A percentile compares a stretch with the other conserved stretches of the same genome.
Conservation (phyloP, 1,139 yeast species). For the Nakaseomyces glabratus region DNA sequence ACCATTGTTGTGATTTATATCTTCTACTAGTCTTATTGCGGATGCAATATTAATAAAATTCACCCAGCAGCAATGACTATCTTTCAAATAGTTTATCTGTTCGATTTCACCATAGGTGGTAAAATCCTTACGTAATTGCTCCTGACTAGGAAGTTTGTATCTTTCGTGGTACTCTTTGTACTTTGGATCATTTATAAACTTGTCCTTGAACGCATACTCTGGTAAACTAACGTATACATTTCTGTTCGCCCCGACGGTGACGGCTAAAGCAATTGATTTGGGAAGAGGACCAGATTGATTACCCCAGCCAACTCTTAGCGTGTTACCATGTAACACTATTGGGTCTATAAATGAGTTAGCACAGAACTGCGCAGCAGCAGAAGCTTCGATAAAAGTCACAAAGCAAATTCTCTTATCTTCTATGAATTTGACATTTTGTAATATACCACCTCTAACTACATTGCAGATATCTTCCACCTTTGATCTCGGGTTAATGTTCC, state of each 20-base stretch:
- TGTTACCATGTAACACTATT: conserved; percentile 62
- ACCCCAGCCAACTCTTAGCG: conserved; percentile 80
- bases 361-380: conserved; percentile 74
- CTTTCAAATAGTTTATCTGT: conserved; percentile 66
- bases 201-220: conserved; percentile 33
- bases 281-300: conserved; percentile 72
- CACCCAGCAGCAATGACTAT: conserved; percentile 72
- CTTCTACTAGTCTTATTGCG: conserved; percentile 71
- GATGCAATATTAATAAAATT: conserved; percentile 68
- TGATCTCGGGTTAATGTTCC: conserved; percentile 66
- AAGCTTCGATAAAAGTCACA: conserved; percentile 69
- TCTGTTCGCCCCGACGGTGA: conserved; percentile 74
- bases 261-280: conserved; percentile 65
- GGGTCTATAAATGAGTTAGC: conserved; percentile 74
- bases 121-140: conserved; percentile 58
- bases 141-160: conserved; percentile 36
- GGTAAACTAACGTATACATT: conserved; percentile 67
- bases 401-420: conserved; percentile 78
- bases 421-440: conserved; percentile 62
- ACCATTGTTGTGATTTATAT: conserved; percentile 32
- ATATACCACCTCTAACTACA: conserved; percentile 72
- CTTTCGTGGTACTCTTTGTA: conserved; percentile 22
- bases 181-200: conserved; percentile 27
- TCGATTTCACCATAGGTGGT: conserved; percentile 69
- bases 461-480: conserved; percentile 78